Evolutionary conservation across 2,329 filamentous ascomycete genomes (phyloP), one percentile per base, ranked within the genome.

Genomic region (Colletotrichum eleusines): DNA sequence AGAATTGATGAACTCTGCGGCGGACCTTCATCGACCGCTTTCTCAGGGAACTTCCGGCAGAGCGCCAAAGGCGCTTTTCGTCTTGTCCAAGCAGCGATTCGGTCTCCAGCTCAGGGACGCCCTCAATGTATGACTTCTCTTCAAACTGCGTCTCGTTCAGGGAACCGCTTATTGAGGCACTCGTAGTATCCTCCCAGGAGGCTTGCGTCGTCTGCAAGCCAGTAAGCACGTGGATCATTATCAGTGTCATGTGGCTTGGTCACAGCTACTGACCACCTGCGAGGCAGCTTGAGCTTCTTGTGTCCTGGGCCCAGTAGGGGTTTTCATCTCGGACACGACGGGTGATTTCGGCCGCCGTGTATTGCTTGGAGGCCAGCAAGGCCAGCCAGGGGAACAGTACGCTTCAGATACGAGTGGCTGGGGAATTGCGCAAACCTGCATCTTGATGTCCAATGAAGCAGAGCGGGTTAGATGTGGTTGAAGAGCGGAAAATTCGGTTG

Each of bases 381-480:
- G 63, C 57, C 63, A 63, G 23, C 5, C 28, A 23, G 50, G 7
- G 16, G 35, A 31, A 51, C 26, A 62, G 23, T 18, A 26, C 42
- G 31, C 26, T 20, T 31, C 23, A 28, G 42, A 12, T n/a, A 16
- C 33, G 23, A 53, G 31, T 4, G 44, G n/a, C 31, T 51, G 67
- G 9, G 68, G 68, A 51, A 68, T 63, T n/a, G 68, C 59, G 58
- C 68, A 71, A 42, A 63, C 44, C n/a, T 68, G 64, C 64, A 71
- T 68, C 53, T 40, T 55, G 35, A 59, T 54, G 42, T 31, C 46
- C 58, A 68, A 23, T 54, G 14, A 26, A 54, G 51, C 31, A 35
- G 35, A n/a, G 35, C 18, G 28, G 16, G 28, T 12, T n/a, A 3
- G 23, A 12, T 28, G 44, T 46, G 42, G 51, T 35, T 40, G 31